A percentile compares a stretch with the other conserved stretches of the same genome.
phyloP scores from a whole-genome alignment of 1,284 basidiomycete genomes.

The Ceratobasidium sp. region DNA sequence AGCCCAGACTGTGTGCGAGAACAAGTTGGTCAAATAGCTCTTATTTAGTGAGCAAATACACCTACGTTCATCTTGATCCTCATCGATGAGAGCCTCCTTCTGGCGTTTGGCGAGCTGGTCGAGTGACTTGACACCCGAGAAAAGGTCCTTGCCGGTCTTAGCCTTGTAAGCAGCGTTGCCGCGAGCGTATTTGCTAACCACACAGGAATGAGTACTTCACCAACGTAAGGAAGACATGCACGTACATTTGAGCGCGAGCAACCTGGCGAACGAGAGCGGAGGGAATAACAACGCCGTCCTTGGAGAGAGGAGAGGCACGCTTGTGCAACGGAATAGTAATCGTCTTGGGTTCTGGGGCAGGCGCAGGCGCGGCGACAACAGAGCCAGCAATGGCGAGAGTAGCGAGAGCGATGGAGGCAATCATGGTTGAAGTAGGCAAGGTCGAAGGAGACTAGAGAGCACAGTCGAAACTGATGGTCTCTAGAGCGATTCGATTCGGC shows the following conservation, averaged over 20 bases:
- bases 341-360: constrained; percentile 2
- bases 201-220: neutral
- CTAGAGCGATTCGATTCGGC: neutral
- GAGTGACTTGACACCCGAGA: neutral
- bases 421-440: constrained; percentile 19
- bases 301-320: neutral
- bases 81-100: constrained; percentile 21
- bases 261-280: constrained; percentile 7
- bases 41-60: neutral
- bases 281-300: neutral
- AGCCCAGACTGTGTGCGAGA: constrained; percentile 9
- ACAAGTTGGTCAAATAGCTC: neutral
- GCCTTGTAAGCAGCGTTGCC: constrained; percentile 41
- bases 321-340: constrained; percentile 21
- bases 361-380: constrained; percentile 31
- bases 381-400: constrained; percentile 1
- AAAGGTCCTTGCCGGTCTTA: constrained; percentile 10
- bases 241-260: constrained; percentile 4
- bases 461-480: neutral
- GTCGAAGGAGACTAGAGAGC: neutral
- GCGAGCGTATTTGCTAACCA: constrained; percentile 25
- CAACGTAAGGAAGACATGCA: neutral
- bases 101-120: constrained; percentile 18
- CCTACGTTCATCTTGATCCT: neutral
- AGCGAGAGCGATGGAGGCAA: constrained; percentile 34